Base-by-base conservation (phyloP, 2,329 filamentous ascomycete species). In the Exophiala spinifera region DNA sequence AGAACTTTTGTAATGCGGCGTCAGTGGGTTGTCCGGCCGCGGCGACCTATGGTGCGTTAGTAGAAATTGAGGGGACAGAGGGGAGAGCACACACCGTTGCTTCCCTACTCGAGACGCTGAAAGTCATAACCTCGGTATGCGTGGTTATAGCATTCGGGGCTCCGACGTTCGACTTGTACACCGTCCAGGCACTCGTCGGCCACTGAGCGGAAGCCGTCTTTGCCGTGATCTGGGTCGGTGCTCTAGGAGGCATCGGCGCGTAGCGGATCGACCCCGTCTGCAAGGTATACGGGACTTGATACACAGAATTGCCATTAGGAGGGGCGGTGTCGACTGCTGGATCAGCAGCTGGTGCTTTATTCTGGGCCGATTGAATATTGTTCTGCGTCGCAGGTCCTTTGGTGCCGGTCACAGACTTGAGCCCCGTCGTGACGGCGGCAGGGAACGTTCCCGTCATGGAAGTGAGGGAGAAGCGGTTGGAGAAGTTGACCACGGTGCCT, bases 361-460 rank as follows among this genome's bases (percentile, higher is more conserved):
- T 39, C 61, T 64, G 36, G 68, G 53, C 64, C 49, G 39, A 56
- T 59, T 21, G 61, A 57, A 55, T 62, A 42, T 40, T 67, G 60
- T 53, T 62, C 47, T 46, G 55, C 21, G 39, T 61, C 39, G 44
- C 64, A 13, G 60, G 57, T 19, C 51, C 62, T 21, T 52, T 59
- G 3, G 64, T 60, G 55, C 65, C 13, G 71, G 69, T 40, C 62
- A 69, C 48, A 69, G 69, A 40, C 63, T 67, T 49, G 63, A 72
- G n/a, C 62, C 62, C 43, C 71, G 73, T 6, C 67, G 75, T 57
- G 60, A 67, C 45, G 66, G 75, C 51, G 11, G 50, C 37, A 1
- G 76, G 70, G 63, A 85, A 85, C 3, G 70, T 70, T 34, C 84
- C 84, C 1, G 78, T 84, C 84, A 88, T 87, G 61, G 77, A 78